phyloP scores from a whole-genome alignment of 805 yeast species.

The Candida piceae region DNA sequence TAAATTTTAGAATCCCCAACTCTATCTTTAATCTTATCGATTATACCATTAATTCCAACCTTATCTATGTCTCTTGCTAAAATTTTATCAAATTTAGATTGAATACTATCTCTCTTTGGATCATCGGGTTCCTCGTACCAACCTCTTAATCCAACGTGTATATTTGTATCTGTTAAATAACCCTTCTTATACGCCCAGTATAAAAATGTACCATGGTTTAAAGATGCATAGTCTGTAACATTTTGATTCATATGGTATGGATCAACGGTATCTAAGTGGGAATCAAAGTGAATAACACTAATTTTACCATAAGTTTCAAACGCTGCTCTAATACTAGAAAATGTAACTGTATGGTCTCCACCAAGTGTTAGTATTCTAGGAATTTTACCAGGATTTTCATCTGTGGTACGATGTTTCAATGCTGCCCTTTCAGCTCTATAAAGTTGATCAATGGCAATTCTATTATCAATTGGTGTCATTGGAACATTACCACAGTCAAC shows the following conservation, averaged over 20 bases:
- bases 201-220: conserved; percentile 60
- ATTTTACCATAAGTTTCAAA: conserved; percentile 43
- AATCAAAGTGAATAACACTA: conserved; percentile 59
- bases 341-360: conserved; percentile 56
- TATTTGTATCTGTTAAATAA: conserved; percentile 39
- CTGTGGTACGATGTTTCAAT: conserved; percentile 29
- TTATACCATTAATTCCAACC: conserved; percentile 34
- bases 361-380: conserved; percentile 51
- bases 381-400: conserved; percentile 13
- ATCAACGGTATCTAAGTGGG: conserved; percentile 70
- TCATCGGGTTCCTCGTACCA: conserved; percentile 40
- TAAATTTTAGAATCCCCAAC: conserved; percentile 38
- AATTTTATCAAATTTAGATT: conserved; percentile 28
- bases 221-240: conserved; percentile 45
- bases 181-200: conserved; percentile 66
- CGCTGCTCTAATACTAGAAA: conserved; percentile 47
- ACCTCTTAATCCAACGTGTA: conserved; percentile 60
- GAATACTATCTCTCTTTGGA: conserved; percentile 35
- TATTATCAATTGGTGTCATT: conserved; percentile 51
- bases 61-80: conserved; percentile 42
- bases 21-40: conserved; percentile 27
- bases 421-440: conserved; percentile 46
- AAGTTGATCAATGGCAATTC: conserved; percentile 48
- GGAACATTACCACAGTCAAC: conserved; percentile 56
- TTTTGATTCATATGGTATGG: conserved; percentile 57